Percentiles rank a stretch among this genome's conserved stretches.
These are phyloP conservation scores for Globisporangium rhizosaccharum DNA, from an alignment of 352 stramenopile genomes.

Conservation along the genomic window DNA sequence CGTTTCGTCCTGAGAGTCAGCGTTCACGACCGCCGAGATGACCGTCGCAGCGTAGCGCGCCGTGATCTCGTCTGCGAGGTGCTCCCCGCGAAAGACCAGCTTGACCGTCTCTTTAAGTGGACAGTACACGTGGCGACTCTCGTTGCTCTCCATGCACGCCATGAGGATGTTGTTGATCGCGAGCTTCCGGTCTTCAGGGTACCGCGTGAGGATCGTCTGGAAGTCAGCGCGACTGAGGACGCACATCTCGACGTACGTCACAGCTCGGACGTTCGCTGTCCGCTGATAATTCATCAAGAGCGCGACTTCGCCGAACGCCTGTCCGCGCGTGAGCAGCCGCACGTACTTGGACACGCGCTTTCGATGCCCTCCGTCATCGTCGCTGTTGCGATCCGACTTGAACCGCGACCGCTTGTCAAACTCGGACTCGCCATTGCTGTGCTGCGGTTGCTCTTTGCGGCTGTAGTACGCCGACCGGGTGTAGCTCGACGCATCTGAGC, in stretches of 20 bases:
- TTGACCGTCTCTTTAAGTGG: too few species aligned
- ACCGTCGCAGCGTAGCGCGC: neutral
- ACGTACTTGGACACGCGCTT: neutral
- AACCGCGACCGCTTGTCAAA: neutral
- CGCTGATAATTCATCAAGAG: constrained; percentile 23
- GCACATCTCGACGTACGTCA: constrained; percentile 22
- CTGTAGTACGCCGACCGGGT: too few species aligned
- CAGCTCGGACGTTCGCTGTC: constrained; percentile 13
- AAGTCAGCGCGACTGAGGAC: constrained; percentile 12
- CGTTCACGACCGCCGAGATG: neutral
- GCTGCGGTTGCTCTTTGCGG: too few species aligned
- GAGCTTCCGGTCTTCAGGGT: constrained; percentile 11
- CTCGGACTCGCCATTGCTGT: too few species aligned
- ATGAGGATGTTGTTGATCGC: constrained; percentile 16
- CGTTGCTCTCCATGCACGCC: constrained; percentile 13
- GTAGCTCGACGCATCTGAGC: too few species aligned
- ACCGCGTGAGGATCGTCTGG: constrained; percentile 10
- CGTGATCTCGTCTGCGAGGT: neutral
- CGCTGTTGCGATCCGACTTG: neutral
- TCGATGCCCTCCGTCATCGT: neutral
- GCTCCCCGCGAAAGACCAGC: too few species aligned
- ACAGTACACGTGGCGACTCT: neutral
- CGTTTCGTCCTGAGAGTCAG: neutral
- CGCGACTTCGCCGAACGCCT: constrained; percentile 27
- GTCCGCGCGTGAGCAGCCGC: constrained; percentile 11